Percentiles rank a stretch among this genome's conserved stretches.
These are phyloP conservation scores for Puccinia triticina DNA, from an alignment of 1,284 basidiomycete species.

Conservation along the genomic window DNA sequence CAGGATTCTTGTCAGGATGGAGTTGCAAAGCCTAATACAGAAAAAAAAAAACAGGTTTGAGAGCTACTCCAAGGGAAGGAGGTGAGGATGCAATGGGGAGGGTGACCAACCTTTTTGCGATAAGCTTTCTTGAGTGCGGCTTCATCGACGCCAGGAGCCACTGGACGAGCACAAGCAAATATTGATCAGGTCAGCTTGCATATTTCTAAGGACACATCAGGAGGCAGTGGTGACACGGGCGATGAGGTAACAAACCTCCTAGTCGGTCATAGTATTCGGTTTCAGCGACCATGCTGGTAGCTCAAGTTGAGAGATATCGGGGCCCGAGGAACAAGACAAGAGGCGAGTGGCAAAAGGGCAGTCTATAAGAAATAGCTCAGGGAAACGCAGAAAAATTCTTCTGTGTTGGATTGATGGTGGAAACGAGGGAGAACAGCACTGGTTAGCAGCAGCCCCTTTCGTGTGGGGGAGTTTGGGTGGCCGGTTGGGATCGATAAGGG, in stretches of 20 bases:
- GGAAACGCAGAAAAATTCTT: not conserved
- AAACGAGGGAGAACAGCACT: not conserved
- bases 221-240: not conserved
- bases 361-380: not conserved
- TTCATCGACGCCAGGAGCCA: constrained; percentile 41
- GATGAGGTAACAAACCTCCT: constrained; percentile 20
- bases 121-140: constrained; percentile 68
- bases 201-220: not conserved
- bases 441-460: not conserved
- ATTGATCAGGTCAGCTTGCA: not conserved
- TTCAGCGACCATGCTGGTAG: constrained; percentile 38
- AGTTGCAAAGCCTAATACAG: constrained; percentile 73
- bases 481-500: not conserved
- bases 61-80: constrained; percentile 24
- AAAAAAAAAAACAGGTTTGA: constrained; percentile 50
- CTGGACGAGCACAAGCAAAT: not conserved
- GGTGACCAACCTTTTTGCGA: constrained; percentile 75
- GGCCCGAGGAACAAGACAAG: not conserved
- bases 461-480: not conserved
- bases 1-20: constrained; percentile 83
- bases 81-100: not conserved
- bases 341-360: not conserved
- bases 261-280: constrained; percentile 44
- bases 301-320: not conserved
- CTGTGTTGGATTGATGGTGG: not conserved